Base-by-base conservation (phyloP, 1,139 yeast genomes). In the Blastobotrys raffinosifermentans region DNA sequence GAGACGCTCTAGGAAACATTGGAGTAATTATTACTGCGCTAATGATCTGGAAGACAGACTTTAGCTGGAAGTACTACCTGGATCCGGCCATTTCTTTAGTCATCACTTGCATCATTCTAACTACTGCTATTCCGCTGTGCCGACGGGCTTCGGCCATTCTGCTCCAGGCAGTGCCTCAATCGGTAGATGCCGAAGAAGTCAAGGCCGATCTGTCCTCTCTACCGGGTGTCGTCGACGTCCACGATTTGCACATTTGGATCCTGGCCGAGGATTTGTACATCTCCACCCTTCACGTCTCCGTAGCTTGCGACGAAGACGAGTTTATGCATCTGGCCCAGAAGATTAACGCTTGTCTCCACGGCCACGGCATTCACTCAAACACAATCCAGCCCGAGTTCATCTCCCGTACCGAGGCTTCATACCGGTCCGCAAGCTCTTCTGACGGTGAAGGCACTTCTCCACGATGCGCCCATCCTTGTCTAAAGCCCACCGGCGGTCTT, bases 241-340 rank as follows among this genome's bases (percentile, higher is more conserved):
- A 91, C 59, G 98, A 91, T 58, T 79, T 91, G 69, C 98, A 91
- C 59, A 82, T 91, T 43, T 91, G 98, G 98, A 91, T 87, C 58
- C 71, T 91, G 50, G 85, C 89, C 41, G 98, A 91, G 63, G 84
- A 81, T 47, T 73, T 85, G 39, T 72, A 79, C 50, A 85, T 91
- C 55, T 96, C 96, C 1, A 82, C 96, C 1, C 70, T 91, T 47
- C 98, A 91, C 57, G 80, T 89, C 31, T 84, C 87, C 50, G 70
- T 87, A 34, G 70, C 73, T 39, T 71, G 74, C 11, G 66, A 71
- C 4, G 81, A 83, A n/a, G 75, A 72, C 38, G 72, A 73, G 30
- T 91, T 87, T 58, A 64, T 81, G 47, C 63, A 67, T n/a, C 73
- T 84, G 34, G 94, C 94, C 5, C 70, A 77, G 35, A 75, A 75